Base-by-base conservation (phyloP, 2,329 filamentous ascomycete genomes). In the Colletotrichum spaethianum region DNA sequence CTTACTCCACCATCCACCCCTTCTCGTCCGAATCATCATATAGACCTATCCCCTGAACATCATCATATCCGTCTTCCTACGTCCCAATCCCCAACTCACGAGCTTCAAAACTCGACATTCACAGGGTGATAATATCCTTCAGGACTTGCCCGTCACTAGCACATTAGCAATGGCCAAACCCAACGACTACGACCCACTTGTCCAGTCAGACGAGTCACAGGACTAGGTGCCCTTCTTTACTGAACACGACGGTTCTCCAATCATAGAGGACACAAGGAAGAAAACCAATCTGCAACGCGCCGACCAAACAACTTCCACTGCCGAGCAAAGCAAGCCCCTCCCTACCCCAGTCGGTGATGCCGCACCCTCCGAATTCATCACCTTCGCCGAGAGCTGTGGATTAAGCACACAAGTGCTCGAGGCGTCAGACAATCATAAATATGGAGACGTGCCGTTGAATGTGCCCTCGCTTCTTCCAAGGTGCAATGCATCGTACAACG, bases 171-270 rank as follows among this genome's bases (percentile, higher is more conserved):
- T 69, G 70, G 31, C 38, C 26, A 63, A n/a, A 31, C 33, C 57
- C 14, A 44, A 63, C 18, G 42, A 60, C 9, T 44, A 53, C 16
- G 23, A 33, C 12, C 28, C 48, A 44, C 38, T 38, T 20, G 12
- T 36, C 9, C 44, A 48, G 16, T 26, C 42, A 5, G 23, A 23
- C 14, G 26, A 48, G 23, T 23, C 52, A 12, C 57, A 72, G 52
- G 53, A 60, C 38, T 72, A 72, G 70, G 36, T 55, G 3, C 66
- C 70, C 65, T 60, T 70, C 53, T 64, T 70, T 7, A 72, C 70
- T 7, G 70, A 72, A 26, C 66, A 72, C 3, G 60, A 70, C 31
- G 65, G 53, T 12, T 62, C 36, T 5, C 70, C 65, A 26, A 63
- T 70, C 12, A 23, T 60, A 23, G 66, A 70, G 12, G 33, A 50